Evolutionary conservation across 768 basidiomycete genomes (phyloP).

Genomic region (Coprinopsis strossmayeri): DNA sequence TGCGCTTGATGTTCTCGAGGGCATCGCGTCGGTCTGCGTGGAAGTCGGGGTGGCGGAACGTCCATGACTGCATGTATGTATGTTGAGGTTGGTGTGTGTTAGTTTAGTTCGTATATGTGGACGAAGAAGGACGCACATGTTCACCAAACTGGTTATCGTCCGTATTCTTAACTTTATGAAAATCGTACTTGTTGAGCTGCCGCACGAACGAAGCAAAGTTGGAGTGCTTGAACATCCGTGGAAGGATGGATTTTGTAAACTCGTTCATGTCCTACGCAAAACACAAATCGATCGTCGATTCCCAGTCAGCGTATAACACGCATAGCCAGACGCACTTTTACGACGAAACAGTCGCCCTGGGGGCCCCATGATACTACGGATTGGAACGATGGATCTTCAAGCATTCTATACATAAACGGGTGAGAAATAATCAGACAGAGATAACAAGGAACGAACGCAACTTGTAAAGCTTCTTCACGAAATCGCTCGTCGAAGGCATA

Average conservation of each 20-base stretch:
- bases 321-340: conserved; percentile 45
- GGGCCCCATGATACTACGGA: conserved; percentile 81
- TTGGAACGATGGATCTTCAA: conserved; percentile 69
- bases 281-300: background rate
- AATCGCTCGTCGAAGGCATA: conserved; percentile 87
- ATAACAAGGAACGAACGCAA: conserved; percentile 25
- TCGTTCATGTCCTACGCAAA: conserved; percentile 85
- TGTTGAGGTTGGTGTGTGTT: background rate
- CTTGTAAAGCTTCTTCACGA: conserved; percentile 95
- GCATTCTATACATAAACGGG: conserved; percentile 53
- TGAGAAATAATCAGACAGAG: background rate
- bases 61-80: conserved; percentile 46
- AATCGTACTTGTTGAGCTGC: conserved; percentile 95
- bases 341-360: conserved; percentile 82
- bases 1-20: conserved; percentile 55
- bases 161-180: conserved; percentile 91
- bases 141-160: conserved; percentile 71
- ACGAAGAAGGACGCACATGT: conserved; percentile 32
- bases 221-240: conserved; percentile 91
- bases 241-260: conserved; percentile 86
- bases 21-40: conserved; percentile 48
- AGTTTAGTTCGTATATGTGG: background rate
- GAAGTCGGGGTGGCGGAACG: conserved; percentile 55
- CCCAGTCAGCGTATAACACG: background rate
- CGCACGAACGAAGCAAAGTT: conserved; percentile 92